Evolutionary conservation across 2,329 filamentous ascomycete species (phyloP).

Genomic region (Cytospora leucostoma): DNA sequence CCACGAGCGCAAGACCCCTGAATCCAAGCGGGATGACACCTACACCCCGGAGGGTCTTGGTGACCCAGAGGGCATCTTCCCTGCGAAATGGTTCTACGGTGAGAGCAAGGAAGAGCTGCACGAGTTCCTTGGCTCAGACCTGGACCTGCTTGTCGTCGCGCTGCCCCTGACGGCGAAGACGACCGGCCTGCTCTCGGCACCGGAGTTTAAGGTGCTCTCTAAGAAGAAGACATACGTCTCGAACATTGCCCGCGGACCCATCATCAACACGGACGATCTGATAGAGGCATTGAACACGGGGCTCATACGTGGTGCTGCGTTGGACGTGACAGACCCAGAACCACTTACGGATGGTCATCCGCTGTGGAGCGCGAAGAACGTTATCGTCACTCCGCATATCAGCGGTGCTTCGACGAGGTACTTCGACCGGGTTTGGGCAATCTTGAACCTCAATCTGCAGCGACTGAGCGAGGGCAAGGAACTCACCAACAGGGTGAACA

Average conservation of each 20-base stretch:
- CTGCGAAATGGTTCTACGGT: slow-evolving; percentile 54
- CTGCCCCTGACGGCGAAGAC: slow-evolving; percentile 54
- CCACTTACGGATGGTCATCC: slow-evolving; percentile 68
- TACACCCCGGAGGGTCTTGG: slow-evolving; percentile 70
- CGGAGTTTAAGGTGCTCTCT: slow-evolving; percentile 50
- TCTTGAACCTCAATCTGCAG: slow-evolving; percentile 46
- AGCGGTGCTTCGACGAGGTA: slow-evolving; percentile 47
- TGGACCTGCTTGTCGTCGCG: slow-evolving; percentile 56
- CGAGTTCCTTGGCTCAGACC: slow-evolving; percentile 50
- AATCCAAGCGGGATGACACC: slow-evolving; percentile 62
- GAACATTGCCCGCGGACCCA: slow-evolving; percentile 68
- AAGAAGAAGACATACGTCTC: slow-evolving; percentile 60
- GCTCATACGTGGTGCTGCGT: slow-evolving; percentile 61
- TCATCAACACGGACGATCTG: slow-evolving; percentile 56
- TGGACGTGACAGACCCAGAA: slow-evolving; percentile 81
- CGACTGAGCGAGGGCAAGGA: slow-evolving; percentile 40
- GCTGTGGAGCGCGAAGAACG: slow-evolving; percentile 70
- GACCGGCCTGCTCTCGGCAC: slow-evolving; percentile 50
- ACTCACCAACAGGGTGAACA: slow-evolving; percentile 45
- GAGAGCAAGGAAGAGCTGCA: slow-evolving; percentile 46
- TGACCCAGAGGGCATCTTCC: slow-evolving; percentile 52
- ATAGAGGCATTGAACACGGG: slow-evolving; percentile 58
- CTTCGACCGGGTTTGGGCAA: slow-evolving; percentile 43
- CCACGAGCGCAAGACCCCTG: slow-evolving; percentile 65
- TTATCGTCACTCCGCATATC: slow-evolving; percentile 61